Percentiles rank a stretch among this genome's conserved stretches.
phyloP scores from a whole-genome alignment of 2,329 filamentous ascomycete genomes.

The Alternaria rosae region DNA sequence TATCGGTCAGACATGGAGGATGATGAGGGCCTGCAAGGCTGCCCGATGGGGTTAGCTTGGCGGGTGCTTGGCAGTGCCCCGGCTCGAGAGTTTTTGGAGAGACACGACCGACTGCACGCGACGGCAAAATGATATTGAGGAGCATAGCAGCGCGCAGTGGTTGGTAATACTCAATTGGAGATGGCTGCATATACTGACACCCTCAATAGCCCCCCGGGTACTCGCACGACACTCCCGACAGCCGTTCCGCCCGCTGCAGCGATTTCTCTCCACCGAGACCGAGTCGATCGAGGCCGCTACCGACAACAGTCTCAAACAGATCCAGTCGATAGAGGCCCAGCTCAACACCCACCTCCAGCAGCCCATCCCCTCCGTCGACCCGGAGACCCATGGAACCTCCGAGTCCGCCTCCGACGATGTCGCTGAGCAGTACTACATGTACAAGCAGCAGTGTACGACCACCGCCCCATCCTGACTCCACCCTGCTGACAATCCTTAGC shows the following conservation, averaged over 20 bases:
- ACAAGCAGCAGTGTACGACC: conserved; percentile 50
- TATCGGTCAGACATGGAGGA: conserved; percentile 2
- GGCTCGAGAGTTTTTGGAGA: conserved; percentile 11
- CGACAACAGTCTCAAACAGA: conserved; percentile 39
- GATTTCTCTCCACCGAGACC: conserved; percentile 43
- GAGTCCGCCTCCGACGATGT: conserved; percentile 26
- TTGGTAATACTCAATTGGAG: conserved; percentile 17
- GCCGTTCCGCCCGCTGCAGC: conserved; percentile 26
- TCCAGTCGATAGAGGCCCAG: conserved; percentile 45
- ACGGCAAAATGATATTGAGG: conserved; percentile 53
- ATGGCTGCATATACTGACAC: neutral
- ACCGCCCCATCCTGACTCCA: neutral
- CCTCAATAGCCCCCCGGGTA: conserved; percentile 47
- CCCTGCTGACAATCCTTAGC: conserved; percentile 35
- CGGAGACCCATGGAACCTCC: conserved; percentile 26
- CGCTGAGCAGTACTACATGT: conserved; percentile 53
- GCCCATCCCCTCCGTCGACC: conserved; percentile 28
- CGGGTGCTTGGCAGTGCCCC: conserved; percentile 3
- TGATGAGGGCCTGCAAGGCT: neutral
- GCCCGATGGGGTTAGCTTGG: neutral
- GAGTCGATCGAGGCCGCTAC: conserved; percentile 43
- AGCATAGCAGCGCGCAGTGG: conserved; percentile 51
- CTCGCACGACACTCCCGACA: conserved; percentile 35
- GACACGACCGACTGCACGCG: conserved; percentile 8
- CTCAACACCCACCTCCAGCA: conserved; percentile 36